phyloP scores from a whole-genome alignment of 2,329 filamentous ascomycete species.

The Fusarium humuli region DNA sequence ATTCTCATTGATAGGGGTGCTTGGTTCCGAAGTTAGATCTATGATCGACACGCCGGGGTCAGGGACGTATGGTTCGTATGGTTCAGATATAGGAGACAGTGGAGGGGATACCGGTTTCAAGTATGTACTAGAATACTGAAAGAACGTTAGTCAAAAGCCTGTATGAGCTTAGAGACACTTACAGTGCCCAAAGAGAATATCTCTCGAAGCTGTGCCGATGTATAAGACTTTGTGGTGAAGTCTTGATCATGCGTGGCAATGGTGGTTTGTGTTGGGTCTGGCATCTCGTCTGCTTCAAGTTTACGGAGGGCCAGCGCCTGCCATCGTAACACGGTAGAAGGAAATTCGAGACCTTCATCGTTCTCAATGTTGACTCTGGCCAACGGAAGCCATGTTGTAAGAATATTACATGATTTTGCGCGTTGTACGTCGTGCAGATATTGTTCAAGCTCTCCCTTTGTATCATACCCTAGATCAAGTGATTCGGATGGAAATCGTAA shows the following conservation, averaged over 20 bases:
- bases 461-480: constrained; percentile 43
- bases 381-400: constrained; percentile 49
- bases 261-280: background rate
- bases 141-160: background rate
- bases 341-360: constrained; percentile 48
- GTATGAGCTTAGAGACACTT: background rate
- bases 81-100: constrained; percentile 44
- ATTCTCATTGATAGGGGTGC: constrained; percentile 34
- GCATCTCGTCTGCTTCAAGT: constrained; percentile 42
- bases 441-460: constrained; percentile 38
- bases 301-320: constrained; percentile 44
- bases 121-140: constrained; percentile 2
- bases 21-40: constrained; percentile 49
- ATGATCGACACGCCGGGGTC: constrained; percentile 35
- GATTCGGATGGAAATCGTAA: constrained; percentile 40
- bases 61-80: constrained; percentile 39
- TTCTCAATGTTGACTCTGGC: constrained; percentile 32
- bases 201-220: background rate
- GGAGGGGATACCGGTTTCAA: constrained; percentile 44
- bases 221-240: background rate
- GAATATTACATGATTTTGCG: constrained; percentile 38
- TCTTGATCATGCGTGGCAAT: background rate
- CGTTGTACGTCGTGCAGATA: constrained; percentile 34
- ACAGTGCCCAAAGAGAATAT: constrained; percentile 21
- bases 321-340: constrained; percentile 36